phyloP scores from a whole-genome alignment of 1,139 yeast species.

The Casaregolazyma suthepensis region DNA sequence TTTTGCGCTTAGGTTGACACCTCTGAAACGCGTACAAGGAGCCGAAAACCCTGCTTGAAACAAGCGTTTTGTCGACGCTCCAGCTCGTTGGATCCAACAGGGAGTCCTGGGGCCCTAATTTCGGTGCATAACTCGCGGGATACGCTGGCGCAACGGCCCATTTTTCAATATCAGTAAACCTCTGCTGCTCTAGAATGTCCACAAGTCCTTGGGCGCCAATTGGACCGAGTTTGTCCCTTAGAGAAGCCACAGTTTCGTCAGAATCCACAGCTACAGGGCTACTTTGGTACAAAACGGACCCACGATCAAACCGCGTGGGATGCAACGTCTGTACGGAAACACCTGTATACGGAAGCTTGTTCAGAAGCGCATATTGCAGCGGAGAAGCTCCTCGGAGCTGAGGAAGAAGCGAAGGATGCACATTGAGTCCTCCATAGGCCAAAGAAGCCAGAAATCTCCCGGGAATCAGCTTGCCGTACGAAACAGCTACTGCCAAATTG shows the following conservation, averaged over 20 bases:
- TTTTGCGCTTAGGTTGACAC: conserved; percentile 9
- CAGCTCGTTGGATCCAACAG: conserved; percentile 43
- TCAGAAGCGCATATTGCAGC: conserved; percentile 68
- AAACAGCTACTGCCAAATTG: conserved; percentile 77
- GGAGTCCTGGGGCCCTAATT: conserved; percentile 40
- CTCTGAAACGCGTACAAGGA: conserved; percentile 42
- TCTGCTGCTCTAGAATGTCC: conserved; percentile 37
- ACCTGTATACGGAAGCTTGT: conserved; percentile 62
- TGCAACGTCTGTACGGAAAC: conserved; percentile 87
- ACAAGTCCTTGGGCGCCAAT: conserved; percentile 57
- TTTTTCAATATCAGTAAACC: conserved; percentile 27
- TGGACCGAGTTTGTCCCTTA: conserved; percentile 46
- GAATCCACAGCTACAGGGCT: conserved; percentile 34
- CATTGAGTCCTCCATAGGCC: conserved; percentile 69
- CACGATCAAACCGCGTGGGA: conserved; percentile 79
- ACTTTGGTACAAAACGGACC: conserved; percentile 62
- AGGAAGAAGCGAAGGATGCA: conserved; percentile 90
- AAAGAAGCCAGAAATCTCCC: conserved; percentile 43
- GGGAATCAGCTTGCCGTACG: conserved; percentile 82
- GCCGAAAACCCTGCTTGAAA: conserved; percentile 53
- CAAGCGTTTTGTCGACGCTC: conserved; percentile 38
- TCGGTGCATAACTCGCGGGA: conserved; percentile 51
- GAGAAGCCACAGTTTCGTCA: conserved; percentile 39
- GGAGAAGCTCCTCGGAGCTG: conserved; percentile 87
- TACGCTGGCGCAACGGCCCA: conserved; percentile 20